Percentiles rank a stretch among this genome's conserved stretches.
Evolutionary conservation across 1,284 basidiomycete species (phyloP).

Genomic region (Sporisorium exsertum): DNA sequence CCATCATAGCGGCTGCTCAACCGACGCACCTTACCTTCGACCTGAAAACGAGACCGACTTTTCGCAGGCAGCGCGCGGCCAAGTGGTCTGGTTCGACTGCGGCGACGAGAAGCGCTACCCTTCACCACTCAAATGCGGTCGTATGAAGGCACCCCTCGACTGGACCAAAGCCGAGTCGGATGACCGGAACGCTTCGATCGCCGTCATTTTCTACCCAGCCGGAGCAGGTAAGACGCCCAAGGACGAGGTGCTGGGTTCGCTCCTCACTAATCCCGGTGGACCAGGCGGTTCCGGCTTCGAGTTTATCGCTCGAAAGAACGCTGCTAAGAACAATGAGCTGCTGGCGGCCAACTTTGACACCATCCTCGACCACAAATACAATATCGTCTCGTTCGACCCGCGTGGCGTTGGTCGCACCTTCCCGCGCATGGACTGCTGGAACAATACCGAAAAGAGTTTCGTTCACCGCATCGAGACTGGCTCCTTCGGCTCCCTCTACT

Average conservation of each 20-base stretch:
- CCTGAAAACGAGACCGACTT: constrained; percentile 49
- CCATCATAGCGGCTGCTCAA: constrained; percentile 14
- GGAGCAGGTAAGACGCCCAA: constrained; percentile 47
- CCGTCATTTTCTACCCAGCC: constrained; percentile 54
- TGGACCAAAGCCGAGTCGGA: constrained; percentile 47
- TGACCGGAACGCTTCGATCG: constrained; percentile 47
- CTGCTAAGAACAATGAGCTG: constrained; percentile 30
- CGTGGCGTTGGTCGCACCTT: constrained; percentile 48
- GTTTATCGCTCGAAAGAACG: constrained; percentile 36
- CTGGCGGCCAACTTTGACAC: constrained; percentile 39
- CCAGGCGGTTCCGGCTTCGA: constrained; percentile 53
- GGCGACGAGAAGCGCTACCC: constrained; percentile 38
- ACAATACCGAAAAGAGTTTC: constrained; percentile 36
- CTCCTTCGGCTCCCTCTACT: constrained; percentile 33
- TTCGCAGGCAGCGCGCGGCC: constrained; percentile 31
- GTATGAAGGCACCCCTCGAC: constrained; percentile 55
- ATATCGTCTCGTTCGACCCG: constrained; percentile 55
- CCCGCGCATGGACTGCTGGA: constrained; percentile 53
- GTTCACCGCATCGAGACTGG: constrained; percentile 32
- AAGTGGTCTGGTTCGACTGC: constrained; percentile 51
- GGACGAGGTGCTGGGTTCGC: constrained; percentile 42
- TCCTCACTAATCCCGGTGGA: constrained; percentile 56
- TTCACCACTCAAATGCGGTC: constrained; percentile 46
- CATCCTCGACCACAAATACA: constrained; percentile 47
- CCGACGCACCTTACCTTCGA: constrained; percentile 14